Evolutionary conservation across 495 filamentous ascomycete species (phyloP), one percentile per base, ranked within the genome.

Genomic region (Podospora pseudoanserina): DNA sequence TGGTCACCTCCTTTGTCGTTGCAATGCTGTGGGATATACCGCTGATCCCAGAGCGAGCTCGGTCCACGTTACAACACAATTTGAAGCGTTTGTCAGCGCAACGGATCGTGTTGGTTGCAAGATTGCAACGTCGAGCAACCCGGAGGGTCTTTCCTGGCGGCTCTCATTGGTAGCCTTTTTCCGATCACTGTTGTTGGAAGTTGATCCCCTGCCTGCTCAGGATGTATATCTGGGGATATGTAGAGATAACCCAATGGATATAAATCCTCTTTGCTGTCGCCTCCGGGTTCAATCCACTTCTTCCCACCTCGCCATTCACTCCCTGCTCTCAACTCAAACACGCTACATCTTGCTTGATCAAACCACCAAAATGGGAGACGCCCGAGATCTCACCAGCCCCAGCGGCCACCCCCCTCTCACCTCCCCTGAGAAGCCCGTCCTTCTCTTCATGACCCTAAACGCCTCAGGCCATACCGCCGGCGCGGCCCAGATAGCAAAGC

Each of bases 381-480:
- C 23, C 13, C 39, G 39, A 13, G 39, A 49, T 3, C 19, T 62
- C 56, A 9, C 9, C 7, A 18, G 26, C 56, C 19, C 56, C 34
- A 27, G 55, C 7, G 27, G n/a, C 56, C 60, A 64, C 60, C 6
- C 32, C 4, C 19, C 32, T 3, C 19, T 59, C 7, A 16, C 4
- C 32, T n/a, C 19, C 54, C 30, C 26, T 5, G 49, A 62, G 20
- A 77, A 74, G 60, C 80, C 79, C 30, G 71, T 70, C 28, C 32
- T 75, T 7, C 53, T 75, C 15, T 63, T 65, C 18, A 26, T 64
- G 1, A 62, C 69, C 19, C 49, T 61, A 49, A 30, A 53, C 18
- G 62, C 64, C 18, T 23, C 71, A 0, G 71, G 73, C 6, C 73
- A 73, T 56, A 67, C 58, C 7, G 20, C 55, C 26, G 66, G 63